Percentiles rank a stretch among this genome's conserved stretches.
Evolutionary conservation across 1,139 yeast species (phyloP).

Genomic region (Williopsis jadinii): DNA sequence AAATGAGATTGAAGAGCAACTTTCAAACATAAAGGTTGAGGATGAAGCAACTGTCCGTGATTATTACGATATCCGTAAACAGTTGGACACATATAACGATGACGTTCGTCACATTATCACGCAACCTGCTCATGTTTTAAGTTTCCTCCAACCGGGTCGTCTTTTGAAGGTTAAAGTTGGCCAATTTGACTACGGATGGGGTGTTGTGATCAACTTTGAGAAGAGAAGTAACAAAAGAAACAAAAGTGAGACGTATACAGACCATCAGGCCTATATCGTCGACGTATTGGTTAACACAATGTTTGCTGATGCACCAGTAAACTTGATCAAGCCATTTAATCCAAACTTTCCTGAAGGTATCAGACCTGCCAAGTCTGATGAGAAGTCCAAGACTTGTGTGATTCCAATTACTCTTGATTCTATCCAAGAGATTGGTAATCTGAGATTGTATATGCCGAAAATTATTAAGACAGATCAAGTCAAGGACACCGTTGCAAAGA

Average conservation of each 20-base stretch:
- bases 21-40: slow-evolving; percentile 48
- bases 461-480: slow-evolving; percentile 69
- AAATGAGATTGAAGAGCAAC: slow-evolving; percentile 42
- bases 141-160: slow-evolving; percentile 86
- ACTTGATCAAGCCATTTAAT: slow-evolving; percentile 57
- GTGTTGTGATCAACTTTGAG: slow-evolving; percentile 69
- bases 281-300: slow-evolving; percentile 77
- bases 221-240: slow-evolving; percentile 62
- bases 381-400: slow-evolving; percentile 65
- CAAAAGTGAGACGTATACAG: slow-evolving; percentile 47
- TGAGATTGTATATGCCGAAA: slow-evolving; percentile 75
- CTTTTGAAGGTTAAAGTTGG: slow-evolving; percentile 56
- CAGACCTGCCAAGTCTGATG: slow-evolving; percentile 71
- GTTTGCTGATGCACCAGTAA: slow-evolving; percentile 71
- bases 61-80: slow-evolving; percentile 74
- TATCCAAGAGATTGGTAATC: slow-evolving; percentile 66
- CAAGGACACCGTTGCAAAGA: slow-evolving; percentile 66
- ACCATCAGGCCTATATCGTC: slow-evolving; percentile 84
- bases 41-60: slow-evolving; percentile 72
- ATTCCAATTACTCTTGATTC: slow-evolving; percentile 82
- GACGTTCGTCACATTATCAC: slow-evolving; percentile 83
- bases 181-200: slow-evolving; percentile 84
- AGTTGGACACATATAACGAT: slow-evolving; percentile 59
- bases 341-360: slow-evolving; percentile 84
- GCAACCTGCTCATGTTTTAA: slow-evolving; percentile 82